Evolutionary conservation across 2,329 filamentous ascomycete species (phyloP), one percentile per base, ranked within the genome.

Genomic region (Fusarium sp.): DNA sequence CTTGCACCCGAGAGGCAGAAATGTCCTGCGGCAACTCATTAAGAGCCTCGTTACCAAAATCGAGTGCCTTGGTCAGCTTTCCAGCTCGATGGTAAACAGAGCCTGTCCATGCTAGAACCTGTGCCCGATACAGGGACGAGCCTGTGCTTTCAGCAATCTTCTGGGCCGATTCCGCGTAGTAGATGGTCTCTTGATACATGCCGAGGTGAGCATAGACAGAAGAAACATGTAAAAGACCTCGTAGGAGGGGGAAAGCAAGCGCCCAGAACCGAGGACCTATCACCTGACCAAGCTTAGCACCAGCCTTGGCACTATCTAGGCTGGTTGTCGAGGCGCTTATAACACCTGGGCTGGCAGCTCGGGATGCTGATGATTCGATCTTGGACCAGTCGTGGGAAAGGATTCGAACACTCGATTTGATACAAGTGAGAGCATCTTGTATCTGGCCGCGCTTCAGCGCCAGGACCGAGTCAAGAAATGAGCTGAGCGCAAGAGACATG

Each of bases 151-250:
- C 82, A 19, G 91, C 91, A 57, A 96, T 84, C 69, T 90, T 92
- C 49, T 89, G 81, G 0, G 93, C 93, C 68, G 95, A 90, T 66
- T 97, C 90, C 2, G 90, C 88, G 66, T 96, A 96, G 72, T 93
- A 95, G 1, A 94, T 78, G 2, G 94, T 94, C 73, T 98, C 94
- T 57, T 92, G 88, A 63, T 93, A 92, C 76, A 96, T 84, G 25
- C 95, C 95, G 61, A 95, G 85, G 63, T 96, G 89, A 1, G 90
- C 87, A 67, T 93, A 97, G 1, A 96, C 80, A 4, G 84, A 83
- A 1, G 92, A 92, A 4, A 97, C 83, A 54, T 93, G 88, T 57
- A 88, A 76, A 13, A 96, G 79, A 52, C 88, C 86, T 27, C 85
- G 83, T 67, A 93, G 88, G 17, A 97, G 82, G 1, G 89, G 87